Evolutionary conservation across 768 basidiomycete genomes (phyloP), one percentile per base, ranked within the genome.

Genomic region (Aureoboletus auriporus): DNA sequence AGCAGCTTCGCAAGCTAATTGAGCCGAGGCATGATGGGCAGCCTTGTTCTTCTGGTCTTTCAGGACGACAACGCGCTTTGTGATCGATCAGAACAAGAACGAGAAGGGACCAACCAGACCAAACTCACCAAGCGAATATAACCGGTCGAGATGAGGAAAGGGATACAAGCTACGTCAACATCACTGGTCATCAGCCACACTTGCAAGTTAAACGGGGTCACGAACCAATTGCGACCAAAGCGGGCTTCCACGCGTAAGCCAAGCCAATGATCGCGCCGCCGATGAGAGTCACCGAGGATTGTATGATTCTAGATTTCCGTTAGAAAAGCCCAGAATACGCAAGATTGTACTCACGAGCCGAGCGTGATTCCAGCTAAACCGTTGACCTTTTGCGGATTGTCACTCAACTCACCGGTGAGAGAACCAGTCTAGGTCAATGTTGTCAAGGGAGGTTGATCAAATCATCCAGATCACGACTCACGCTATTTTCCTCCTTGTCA

Each of bases 1-100:
- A 23, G 92, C 90, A 30, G 92, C 91, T 66, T 97, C 94, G 56
- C 92, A 93, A 35, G 93, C 93, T 17, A 93, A 63, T 50, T 95
- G 92, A 5, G 93, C 89, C 23, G 89, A 90, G 4, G 67, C 67
- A 57, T 85, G 88, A 61, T 97, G 91, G 0, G 83, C 73, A 57
- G 2, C 75, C 69, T 91, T 91, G 74, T 91, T 93, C 52, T 73
- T 65, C 60, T 88, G 80, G 59, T 89, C 93, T 65, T 94, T 95
- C 53, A 93, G 69, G 1, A 93, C 89, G 50, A 96, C 92, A 38
- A 95, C 86, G 27, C 80, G 84, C 75, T 84, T 36, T 23, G 20
- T 30, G 16, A n/a, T 42, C 7, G 34, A 12, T 62, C 35, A 56
- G 51, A n/a, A 35, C 45, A 23, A 23, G 20, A 23, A 23, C 20